A percentile compares a stretch with the other conserved stretches of the same genome.
phyloP scores from a whole-genome alignment of 2,329 filamentous ascomycete species.

The Septoria linicola region DNA sequence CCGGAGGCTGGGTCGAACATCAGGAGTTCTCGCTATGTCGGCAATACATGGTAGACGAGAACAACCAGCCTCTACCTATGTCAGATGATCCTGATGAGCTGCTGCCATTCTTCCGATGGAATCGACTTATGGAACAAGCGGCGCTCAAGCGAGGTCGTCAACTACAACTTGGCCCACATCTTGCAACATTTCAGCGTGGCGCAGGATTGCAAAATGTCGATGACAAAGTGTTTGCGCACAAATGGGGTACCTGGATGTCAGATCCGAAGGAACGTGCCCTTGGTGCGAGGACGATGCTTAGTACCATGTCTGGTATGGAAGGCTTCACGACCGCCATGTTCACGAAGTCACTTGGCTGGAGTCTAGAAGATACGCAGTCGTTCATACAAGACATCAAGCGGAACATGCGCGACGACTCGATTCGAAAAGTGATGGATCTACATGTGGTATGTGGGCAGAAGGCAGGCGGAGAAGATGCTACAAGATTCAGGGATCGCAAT shows the following conservation, averaged over 20 bases:
- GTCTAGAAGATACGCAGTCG: constrained; percentile 27
- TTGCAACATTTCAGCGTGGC: constrained; percentile 16
- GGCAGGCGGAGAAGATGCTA: background rate
- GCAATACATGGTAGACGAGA: constrained; percentile 23
- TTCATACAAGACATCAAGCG: constrained; percentile 23
- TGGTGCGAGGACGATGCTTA: constrained; percentile 29
- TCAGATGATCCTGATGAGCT: constrained; percentile 16
- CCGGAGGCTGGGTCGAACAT: constrained; percentile 39
- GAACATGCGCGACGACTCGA: constrained; percentile 22
- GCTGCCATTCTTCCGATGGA: constrained; percentile 23
- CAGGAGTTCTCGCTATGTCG: constrained; percentile 32
- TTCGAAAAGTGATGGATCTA: constrained; percentile 25
- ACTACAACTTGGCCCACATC: constrained; percentile 24
- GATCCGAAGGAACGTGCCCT: constrained; percentile 24
- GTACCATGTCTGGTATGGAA: constrained; percentile 33
- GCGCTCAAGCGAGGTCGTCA: constrained; percentile 21
- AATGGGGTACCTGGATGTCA: constrained; percentile 25
- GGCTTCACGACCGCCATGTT: constrained; percentile 34
- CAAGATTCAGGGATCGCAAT: background rate
- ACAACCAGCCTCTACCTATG: constrained; percentile 17
- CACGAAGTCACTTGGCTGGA: constrained; percentile 32
- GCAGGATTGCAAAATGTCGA: constrained; percentile 18
- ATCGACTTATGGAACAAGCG: constrained; percentile 23
- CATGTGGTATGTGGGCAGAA: constrained; percentile 26
- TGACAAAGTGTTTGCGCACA: constrained; percentile 21